These are phyloP conservation scores for Globisporangium splendens DNA, from an alignment of 352 stramenopile genomes.

Conservation along the genomic window DNA sequence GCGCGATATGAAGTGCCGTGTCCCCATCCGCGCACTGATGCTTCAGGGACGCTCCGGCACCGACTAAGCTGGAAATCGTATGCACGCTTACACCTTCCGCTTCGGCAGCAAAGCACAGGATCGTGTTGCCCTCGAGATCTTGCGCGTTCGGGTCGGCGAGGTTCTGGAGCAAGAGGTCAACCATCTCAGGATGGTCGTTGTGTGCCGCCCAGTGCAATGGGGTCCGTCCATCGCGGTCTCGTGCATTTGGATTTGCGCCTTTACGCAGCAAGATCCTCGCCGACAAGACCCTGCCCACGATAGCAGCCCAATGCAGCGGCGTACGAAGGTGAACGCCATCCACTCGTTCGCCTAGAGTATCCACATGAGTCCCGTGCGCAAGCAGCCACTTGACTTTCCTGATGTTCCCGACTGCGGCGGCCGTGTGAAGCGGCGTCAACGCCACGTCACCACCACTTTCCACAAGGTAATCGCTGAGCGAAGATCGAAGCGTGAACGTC, in stretches of 20 bases:
- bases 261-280: conserved; percentile 36
- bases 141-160: conserved; percentile 36
- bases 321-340: conserved; percentile 61
- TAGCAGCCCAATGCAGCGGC: conserved; percentile 69
- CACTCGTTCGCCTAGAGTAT: conserved; percentile 58
- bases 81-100: conserved; percentile 45
- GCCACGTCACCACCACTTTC: conserved; percentile 68
- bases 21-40: conserved; percentile 40
- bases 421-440: conserved; percentile 71
- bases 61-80: conserved; percentile 45
- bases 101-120: conserved; percentile 66
- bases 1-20: conserved; percentile 69
- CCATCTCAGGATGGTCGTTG: conserved; percentile 55
- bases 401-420: conserved; percentile 49
- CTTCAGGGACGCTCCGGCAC: conserved; percentile 36
- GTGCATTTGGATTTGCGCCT: conserved; percentile 51
- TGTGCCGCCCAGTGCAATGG: conserved; percentile 75
- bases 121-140: conserved; percentile 43
- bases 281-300: conserved; percentile 40
- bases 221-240: conserved; percentile 56
- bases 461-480: conserved; percentile 61
- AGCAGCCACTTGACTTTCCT: conserved; percentile 42
- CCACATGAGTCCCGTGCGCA: conserved; percentile 27
- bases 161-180: conserved; percentile 44
- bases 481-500: conserved; percentile 57